These are phyloP conservation scores for Schizothecium vesticola DNA, from an alignment of 495 filamentous ascomycete genomes.

Conservation along the genomic window DNA sequence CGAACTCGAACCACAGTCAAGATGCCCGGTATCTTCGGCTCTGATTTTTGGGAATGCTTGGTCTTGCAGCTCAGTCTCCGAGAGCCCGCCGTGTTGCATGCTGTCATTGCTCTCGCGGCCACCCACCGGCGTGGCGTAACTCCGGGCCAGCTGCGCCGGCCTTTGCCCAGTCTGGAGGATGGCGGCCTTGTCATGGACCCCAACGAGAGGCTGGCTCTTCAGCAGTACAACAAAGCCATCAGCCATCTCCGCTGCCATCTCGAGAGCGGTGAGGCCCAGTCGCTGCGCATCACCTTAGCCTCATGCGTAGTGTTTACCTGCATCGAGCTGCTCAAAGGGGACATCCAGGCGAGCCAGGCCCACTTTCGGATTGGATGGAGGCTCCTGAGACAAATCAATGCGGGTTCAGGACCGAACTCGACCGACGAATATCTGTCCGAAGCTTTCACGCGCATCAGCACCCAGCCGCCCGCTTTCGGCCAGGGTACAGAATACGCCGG, in stretches of 20 bases:
- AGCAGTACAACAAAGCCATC: conserved; percentile 45
- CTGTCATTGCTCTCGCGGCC: conserved; percentile 43
- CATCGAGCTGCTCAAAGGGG: conserved; percentile 51
- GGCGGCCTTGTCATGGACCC: background rate
- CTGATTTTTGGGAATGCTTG: conserved; percentile 43
- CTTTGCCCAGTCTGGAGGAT: background rate
- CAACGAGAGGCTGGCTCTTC: conserved; percentile 32
- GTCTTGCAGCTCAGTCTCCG: conserved; percentile 39
- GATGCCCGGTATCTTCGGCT: conserved; percentile 41
- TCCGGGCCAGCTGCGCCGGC: background rate
- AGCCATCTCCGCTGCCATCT: conserved; percentile 31
- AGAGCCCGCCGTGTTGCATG: conserved; percentile 50
- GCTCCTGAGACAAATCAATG: conserved; percentile 24
- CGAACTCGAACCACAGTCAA: conserved; percentile 34
- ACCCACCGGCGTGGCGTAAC: conserved; percentile 32
- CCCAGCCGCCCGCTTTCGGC: conserved; percentile 32
- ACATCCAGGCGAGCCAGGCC: conserved; percentile 32
- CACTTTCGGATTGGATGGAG: conserved; percentile 45
- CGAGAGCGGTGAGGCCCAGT: conserved; percentile 15
- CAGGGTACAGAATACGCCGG: conserved; percentile 10
- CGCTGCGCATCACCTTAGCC: conserved; percentile 43
- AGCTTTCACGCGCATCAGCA: conserved; percentile 32
- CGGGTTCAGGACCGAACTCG: conserved; percentile 13
- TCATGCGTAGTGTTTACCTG: conserved; percentile 54
- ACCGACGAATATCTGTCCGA: conserved; percentile 38